Evolutionary conservation across 2,329 filamentous ascomycete species (phyloP).

Genomic region (Metarhizium robertsii): DNA sequence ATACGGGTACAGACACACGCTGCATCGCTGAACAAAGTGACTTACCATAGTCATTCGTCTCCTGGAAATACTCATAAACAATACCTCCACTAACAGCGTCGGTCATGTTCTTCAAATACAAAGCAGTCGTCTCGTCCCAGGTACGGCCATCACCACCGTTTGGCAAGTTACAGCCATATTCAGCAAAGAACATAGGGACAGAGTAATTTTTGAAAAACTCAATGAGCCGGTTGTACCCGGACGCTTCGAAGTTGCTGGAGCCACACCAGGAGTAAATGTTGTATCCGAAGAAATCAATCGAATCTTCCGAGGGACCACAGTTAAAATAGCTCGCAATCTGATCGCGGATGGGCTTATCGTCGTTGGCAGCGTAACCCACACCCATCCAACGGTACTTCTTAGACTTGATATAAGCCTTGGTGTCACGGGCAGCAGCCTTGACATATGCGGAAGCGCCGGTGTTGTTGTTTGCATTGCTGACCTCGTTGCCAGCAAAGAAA

Average conservation of each 20-base stretch:
- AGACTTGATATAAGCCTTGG: constrained; percentile 83
- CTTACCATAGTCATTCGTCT: constrained; percentile 76
- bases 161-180: constrained; percentile 86
- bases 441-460: constrained; percentile 87
- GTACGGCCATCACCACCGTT: constrained; percentile 56
- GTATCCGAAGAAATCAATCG: constrained; percentile 98
- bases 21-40: background rate
- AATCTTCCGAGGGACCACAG: constrained; percentile 56
- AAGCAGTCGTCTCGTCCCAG: constrained; percentile 75
- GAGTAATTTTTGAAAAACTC: constrained; percentile 82
- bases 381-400: constrained; percentile 71
- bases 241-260: constrained; percentile 63
- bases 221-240: constrained; percentile 75
- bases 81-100: constrained; percentile 89
- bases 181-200: constrained; percentile 94
- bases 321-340: constrained; percentile 90
- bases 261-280: constrained; percentile 99
- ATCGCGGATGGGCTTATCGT: constrained; percentile 73
- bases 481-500: constrained; percentile 98
- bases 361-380: constrained; percentile 94
- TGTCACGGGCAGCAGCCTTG: constrained; percentile 94
- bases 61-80: constrained; percentile 97
- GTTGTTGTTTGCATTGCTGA: constrained; percentile 82
- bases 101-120: constrained; percentile 77
- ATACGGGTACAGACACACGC: constrained; percentile 3